Evolutionary conservation across 495 filamentous ascomycete genomes (phyloP).

Genomic region (Xylaria sp.): DNA sequence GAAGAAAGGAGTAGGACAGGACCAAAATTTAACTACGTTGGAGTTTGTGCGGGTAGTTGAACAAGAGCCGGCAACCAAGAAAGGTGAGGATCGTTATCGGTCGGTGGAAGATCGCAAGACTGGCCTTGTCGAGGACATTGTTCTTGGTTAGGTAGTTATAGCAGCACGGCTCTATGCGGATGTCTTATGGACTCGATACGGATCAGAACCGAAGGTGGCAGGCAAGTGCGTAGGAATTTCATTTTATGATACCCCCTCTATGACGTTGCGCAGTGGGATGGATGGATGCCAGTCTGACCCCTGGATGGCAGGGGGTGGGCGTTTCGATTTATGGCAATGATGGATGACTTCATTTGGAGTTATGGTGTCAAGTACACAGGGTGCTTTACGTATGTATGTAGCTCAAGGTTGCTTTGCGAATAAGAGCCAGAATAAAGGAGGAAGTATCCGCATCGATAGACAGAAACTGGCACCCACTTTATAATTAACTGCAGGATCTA

Average conservation of each 20-base stretch:
- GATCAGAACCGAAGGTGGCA: conserved; percentile 54
- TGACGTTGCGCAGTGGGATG: conserved; percentile 1
- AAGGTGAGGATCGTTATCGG: conserved; percentile 29
- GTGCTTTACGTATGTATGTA: conserved; percentile 14
- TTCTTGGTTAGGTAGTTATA: conserved; percentile 44
- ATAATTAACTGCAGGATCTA: background rate
- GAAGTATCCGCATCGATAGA: conserved; percentile 7
- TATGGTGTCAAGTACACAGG: background rate
- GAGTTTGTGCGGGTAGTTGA: conserved; percentile 38
- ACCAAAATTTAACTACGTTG: conserved; percentile 24
- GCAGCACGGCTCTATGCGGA: conserved; percentile 57
- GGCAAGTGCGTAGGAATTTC: conserved; percentile 14
- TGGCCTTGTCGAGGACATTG: conserved; percentile 36
- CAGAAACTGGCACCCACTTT: background rate
- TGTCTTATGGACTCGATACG: conserved; percentile 38
- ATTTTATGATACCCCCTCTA: conserved; percentile 20
- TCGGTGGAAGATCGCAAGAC: conserved; percentile 34
- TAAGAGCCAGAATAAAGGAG: background rate
- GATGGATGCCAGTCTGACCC: conserved; percentile 6
- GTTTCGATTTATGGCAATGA: conserved; percentile 9
- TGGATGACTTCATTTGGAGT: background rate
- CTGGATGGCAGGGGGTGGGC: background rate
- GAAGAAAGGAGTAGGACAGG: conserved; percentile 31
- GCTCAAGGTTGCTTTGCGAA: conserved; percentile 1
- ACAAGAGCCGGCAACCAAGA: conserved; percentile 24